A percentile compares a stretch with the other conserved stretches of the same genome.
Conservation (phyloP, 2,329 filamentous ascomycete genomes). For the Exophiala calicioides region DNA sequence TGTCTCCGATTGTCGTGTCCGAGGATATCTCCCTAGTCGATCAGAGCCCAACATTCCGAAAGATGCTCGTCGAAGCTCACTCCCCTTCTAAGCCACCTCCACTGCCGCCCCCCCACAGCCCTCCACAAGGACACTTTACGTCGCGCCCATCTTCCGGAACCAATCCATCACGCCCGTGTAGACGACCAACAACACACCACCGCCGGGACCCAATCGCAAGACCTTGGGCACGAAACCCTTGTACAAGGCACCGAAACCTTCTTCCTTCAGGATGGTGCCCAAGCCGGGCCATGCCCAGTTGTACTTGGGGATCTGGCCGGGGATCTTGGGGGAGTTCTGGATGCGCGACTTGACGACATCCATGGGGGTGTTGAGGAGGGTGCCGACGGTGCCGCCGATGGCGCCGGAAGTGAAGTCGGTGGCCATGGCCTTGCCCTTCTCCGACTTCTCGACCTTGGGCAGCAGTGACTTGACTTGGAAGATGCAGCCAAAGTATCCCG, state of each 20-base stretch:
- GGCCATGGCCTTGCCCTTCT: slow-evolving; percentile 71
- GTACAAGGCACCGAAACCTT: slow-evolving; percentile 89
- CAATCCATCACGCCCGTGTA: slow-evolving; percentile 67
- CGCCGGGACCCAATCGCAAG: slow-evolving; percentile 70
- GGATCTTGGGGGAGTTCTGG: slow-evolving; percentile 83
- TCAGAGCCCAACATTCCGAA: too few relatives aligned
- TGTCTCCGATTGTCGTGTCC: too few relatives aligned
- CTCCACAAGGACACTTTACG: too few relatives aligned
- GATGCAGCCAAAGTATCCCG: slow-evolving; percentile 96
- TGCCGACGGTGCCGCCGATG: slow-evolving; percentile 86
- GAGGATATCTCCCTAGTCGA: too few relatives aligned
- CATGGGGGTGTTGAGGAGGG: slow-evolving; percentile 90
- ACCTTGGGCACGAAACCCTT: slow-evolving; percentile 99
- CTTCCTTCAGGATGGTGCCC: slow-evolving; percentile 84
- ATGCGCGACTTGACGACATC: slow-evolving; percentile 98
- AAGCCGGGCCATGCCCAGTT: slow-evolving; percentile 96
- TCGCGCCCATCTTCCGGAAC: slow-evolving; percentile 71
- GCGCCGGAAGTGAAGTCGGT: slow-evolving; percentile 88
- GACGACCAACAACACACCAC: slow-evolving; percentile 58
- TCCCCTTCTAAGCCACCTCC: too few relatives aligned
- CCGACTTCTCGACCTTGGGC: slow-evolving; percentile 72
- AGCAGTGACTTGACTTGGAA: slow-evolving; percentile 90
- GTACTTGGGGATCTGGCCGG: slow-evolving; percentile 87
- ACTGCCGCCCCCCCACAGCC: too few relatives aligned
- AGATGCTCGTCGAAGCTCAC: too few relatives aligned